Conservation (phyloP, 106 monocot species). For the Iris macrosiphon region DNA sequence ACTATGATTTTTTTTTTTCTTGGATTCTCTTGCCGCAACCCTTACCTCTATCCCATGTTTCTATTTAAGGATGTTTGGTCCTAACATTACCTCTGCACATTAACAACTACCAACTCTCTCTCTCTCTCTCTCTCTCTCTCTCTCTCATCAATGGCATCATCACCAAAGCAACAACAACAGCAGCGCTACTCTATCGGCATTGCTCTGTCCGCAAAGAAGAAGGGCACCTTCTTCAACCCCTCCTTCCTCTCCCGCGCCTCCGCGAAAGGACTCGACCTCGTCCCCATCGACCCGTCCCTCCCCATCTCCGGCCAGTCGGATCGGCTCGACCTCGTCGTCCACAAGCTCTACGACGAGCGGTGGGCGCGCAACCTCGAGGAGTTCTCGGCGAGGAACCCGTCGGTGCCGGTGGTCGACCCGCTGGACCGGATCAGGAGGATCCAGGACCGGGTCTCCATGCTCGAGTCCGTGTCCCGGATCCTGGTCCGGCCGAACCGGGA, state of each 20-base stretch:
- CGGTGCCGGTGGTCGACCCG: slow-evolving; percentile 32
- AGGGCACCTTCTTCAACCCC: slow-evolving; percentile 35
- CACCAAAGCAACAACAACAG: background rate
- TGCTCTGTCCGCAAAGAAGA: slow-evolving; percentile 51
- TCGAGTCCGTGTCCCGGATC: slow-evolving; percentile 42
- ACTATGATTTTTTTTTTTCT: too few relatives aligned
- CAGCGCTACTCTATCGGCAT: slow-evolving; percentile 13
- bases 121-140: too few relatives aligned
- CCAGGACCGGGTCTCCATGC: slow-evolving; percentile 62
- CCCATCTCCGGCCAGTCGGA: slow-evolving; percentile 30
- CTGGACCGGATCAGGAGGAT: slow-evolving; percentile 36
- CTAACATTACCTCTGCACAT: too few relatives aligned
- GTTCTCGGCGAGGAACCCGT: slow-evolving; percentile 22
- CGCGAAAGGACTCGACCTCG: slow-evolving; percentile 38
- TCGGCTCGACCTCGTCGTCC: slow-evolving; percentile 40
- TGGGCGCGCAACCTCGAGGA: slow-evolving; percentile 39
- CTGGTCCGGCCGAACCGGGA: background rate
- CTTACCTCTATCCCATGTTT: too few relatives aligned
- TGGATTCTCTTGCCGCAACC: too few relatives aligned
- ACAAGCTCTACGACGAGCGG: slow-evolving; percentile 36
- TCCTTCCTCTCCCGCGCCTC: slow-evolving; percentile 36
- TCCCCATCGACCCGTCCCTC: slow-evolving; percentile 39
- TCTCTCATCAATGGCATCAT: slow-evolving; percentile 1
- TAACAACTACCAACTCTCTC: too few relatives aligned
- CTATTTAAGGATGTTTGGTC: too few relatives aligned